phyloP scores from a whole-genome alignment of 2,329 filamentous ascomycete species.

The Ustulina deusta region DNA sequence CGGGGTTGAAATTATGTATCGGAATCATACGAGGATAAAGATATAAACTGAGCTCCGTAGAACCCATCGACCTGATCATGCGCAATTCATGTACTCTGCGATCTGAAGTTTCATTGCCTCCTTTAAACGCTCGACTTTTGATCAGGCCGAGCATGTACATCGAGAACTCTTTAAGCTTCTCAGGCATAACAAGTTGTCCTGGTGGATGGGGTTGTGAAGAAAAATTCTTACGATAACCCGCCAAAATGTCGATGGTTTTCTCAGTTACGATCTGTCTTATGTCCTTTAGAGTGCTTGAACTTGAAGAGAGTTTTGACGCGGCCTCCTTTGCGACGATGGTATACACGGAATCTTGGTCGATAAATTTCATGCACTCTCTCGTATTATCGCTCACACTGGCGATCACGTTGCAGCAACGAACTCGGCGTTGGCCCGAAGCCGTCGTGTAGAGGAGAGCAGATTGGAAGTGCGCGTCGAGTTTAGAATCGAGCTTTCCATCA shows the following conservation, averaged over 20 bases:
- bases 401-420: slow-evolving; percentile 93
- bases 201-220: slow-evolving; percentile 87
- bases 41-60: slow-evolving; percentile 87
- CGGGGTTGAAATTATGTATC: slow-evolving; percentile 86
- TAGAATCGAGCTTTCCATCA: slow-evolving; percentile 96
- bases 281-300: slow-evolving; percentile 82
- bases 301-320: slow-evolving; percentile 80
- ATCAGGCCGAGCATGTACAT: slow-evolving; percentile 95
- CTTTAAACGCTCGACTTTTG: slow-evolving; percentile 94
- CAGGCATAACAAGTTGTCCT: slow-evolving; percentile 92
- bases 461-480: slow-evolving; percentile 97
- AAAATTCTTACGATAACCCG: slow-evolving; percentile 92
- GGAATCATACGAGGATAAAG: slow-evolving; percentile 95
- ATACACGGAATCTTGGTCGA: slow-evolving; percentile 95
- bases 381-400: slow-evolving; percentile 90
- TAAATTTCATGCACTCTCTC: slow-evolving; percentile 87
- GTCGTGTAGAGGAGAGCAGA: slow-evolving; percentile 95
- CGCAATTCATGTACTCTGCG: slow-evolving; percentile 91
- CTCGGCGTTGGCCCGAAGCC: slow-evolving; percentile 85
- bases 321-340: slow-evolving; percentile 93
- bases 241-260: slow-evolving; percentile 91
- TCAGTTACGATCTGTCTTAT: slow-evolving; percentile 86
- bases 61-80: slow-evolving; percentile 88
- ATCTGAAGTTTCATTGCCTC: slow-evolving; percentile 89
- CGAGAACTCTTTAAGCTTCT: slow-evolving; percentile 93